These are phyloP conservation scores for Ascoidea rubescens DNA, from an alignment of 805 yeast genomes.

Conservation along the genomic window DNA sequence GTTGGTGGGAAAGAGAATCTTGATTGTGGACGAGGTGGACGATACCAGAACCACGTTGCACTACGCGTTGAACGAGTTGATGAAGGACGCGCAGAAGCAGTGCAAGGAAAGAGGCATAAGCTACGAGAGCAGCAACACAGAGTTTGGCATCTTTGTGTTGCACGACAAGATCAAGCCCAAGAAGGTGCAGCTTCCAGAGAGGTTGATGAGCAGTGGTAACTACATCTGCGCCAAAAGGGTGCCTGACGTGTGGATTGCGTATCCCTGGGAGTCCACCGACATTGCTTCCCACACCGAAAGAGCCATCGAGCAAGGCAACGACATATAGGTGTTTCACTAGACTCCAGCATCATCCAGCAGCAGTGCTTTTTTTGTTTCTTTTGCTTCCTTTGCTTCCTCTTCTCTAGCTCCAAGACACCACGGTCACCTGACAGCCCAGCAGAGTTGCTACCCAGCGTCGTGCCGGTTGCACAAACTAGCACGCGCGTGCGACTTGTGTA, in stretches of 20 bases:
- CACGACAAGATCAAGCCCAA: slow-evolving; percentile 66
- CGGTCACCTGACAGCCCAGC: too few relatives aligned
- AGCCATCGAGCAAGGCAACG: slow-evolving; percentile 68
- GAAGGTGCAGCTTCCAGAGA: slow-evolving; percentile 57
- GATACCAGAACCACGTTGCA: slow-evolving; percentile 78
- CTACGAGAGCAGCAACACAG: slow-evolving; percentile 34
- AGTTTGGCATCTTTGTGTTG: slow-evolving; percentile 62
- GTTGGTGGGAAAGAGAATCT: slow-evolving; percentile 40
- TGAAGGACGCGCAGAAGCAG: slow-evolving; percentile 56
- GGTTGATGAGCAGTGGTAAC: slow-evolving; percentile 40
- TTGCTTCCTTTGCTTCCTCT: too few relatives aligned
- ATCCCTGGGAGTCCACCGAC: slow-evolving; percentile 77
- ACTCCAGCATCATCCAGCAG: too few relatives aligned
- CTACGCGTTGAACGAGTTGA: slow-evolving; percentile 62
- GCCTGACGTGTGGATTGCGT: slow-evolving; percentile 75
- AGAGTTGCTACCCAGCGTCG: too few relatives aligned
- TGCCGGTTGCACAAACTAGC: too few relatives aligned
- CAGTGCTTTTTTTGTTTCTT: too few relatives aligned
- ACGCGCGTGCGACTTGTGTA: too few relatives aligned
- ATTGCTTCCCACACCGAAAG: slow-evolving; percentile 58
- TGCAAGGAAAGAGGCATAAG: slow-evolving; percentile 31
- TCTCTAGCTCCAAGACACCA: too few relatives aligned
- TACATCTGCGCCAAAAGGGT: slow-evolving; percentile 66
- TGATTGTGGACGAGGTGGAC: slow-evolving; percentile 76
- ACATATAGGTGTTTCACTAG: slow-evolving; percentile 17